A percentile compares a stretch with the other conserved stretches of the same genome.
Evolutionary conservation across 257 asterid genomes (phyloP).

Genomic region (Nicotiana paniculata): DNA sequence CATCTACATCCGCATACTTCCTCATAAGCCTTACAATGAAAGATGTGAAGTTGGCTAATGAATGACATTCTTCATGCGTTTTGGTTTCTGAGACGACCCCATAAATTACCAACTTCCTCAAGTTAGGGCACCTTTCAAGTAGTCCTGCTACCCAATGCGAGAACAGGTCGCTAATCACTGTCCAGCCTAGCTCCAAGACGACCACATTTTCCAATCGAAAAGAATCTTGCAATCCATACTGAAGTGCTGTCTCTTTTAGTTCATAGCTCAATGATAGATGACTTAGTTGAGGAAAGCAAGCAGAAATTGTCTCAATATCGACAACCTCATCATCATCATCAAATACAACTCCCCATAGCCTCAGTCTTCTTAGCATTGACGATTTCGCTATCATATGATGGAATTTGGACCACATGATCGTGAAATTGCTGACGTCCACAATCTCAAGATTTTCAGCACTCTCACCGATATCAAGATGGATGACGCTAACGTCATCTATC

Average conservation of each 20-base stretch:
- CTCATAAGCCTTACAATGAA: conserved; percentile 68
- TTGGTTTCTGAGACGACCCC: conserved; percentile 90
- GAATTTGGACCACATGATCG: conserved; percentile 89
- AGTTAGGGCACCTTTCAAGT: conserved; percentile 65
- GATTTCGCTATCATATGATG: conserved; percentile 85
- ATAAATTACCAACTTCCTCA: conserved; percentile 64
- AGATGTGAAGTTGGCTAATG: conserved; percentile 65
- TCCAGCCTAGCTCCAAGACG: conserved; percentile 89
- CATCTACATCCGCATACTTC: conserved; percentile 62
- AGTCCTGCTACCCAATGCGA: conserved; percentile 73
- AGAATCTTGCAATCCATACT: conserved; percentile 66
- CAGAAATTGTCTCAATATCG: conserved; percentile 74
- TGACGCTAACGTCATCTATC: conserved; percentile 89
- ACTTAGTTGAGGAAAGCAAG: conserved; percentile 66
- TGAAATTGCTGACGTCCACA: conserved; percentile 88
- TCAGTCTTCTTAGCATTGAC: conserved; percentile 54
- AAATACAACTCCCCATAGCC: conserved; percentile 91
- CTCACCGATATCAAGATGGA: conserved; percentile 88
- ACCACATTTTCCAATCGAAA: conserved; percentile 63
- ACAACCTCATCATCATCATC: conserved; percentile 90
- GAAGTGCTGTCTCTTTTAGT: conserved; percentile 61
- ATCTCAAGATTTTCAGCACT: conserved; percentile 71
- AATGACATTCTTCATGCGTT: conserved; percentile 76
- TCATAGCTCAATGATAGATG: conserved; percentile 76
- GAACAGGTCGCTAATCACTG: conserved; percentile 63